Base-by-base conservation (phyloP, 1,139 yeast species). In the Hemisphaericaspora xylanilytica region DNA sequence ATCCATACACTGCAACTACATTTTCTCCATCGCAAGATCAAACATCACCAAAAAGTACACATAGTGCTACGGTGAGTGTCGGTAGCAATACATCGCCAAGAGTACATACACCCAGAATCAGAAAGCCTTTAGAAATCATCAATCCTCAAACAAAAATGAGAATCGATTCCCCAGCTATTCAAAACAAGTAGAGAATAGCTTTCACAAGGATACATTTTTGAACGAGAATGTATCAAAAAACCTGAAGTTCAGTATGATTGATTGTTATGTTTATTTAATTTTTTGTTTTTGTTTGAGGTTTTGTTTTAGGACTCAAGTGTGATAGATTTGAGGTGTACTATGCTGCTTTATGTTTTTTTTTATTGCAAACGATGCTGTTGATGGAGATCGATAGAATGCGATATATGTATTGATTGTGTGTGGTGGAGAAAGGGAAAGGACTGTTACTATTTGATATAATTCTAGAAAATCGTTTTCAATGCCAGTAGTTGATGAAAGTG, bases 111-210 rank as follows among this genome's bases (percentile, higher is more conserved):
- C 84, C 84, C 22, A 65, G 85, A 48, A 70, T 73, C 28, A 78
- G 75, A 56, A 79, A 80, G 50, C 79, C 82, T 5, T 62, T 86
- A 54, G 92, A 85, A 55, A 85, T 85, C 49, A 81, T 86, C 45
- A 83, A 85, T 57, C 95, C 95, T 7, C 78, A 75, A 39, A 85
- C 94, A 4, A 88, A 88, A 35, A 58, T 81, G 65, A 72, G 83
- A 53, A 78, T 84, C 22, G 71, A 71, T 4, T 78, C 85, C 17
- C 82, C 86, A 15, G 71, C 73, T 18, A 44, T 40, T 38, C 46
- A 47, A 33, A 48, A 43, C 34, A 46, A 46, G 33, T 46, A 22
- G 26, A 22, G 26, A 22, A 4, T 4, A 5, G 9, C 5, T 22
- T 6, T 22, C 4, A 12, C n/a, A 22, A 20, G 5, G 26, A 22